phyloP scores from a whole-genome alignment of 2,329 filamentous ascomycete genomes.

The Diaporthe helianthi region DNA sequence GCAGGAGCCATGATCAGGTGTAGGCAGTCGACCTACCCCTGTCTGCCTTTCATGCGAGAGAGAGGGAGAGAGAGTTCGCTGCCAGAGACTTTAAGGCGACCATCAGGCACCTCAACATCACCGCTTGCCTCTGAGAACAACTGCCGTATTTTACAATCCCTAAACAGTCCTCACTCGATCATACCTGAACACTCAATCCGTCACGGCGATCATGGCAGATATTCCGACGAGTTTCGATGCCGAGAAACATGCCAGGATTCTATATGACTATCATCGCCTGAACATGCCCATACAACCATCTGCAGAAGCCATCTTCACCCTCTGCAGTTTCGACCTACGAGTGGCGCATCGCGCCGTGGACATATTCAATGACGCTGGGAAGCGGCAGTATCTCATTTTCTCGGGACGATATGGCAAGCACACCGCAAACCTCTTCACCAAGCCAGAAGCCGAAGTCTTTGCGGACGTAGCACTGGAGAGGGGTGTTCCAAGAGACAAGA shows the following conservation, averaged over 20 bases:
- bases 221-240: neutral
- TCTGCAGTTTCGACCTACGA: slow-evolving; percentile 15
- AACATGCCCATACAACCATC: neutral
- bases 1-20: neutral
- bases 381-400: neutral
- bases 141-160: neutral
- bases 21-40: no score
- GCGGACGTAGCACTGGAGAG: neutral
- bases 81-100: neutral
- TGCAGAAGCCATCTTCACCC: neutral
- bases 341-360: slow-evolving; percentile 11
- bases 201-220: neutral
- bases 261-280: neutral
- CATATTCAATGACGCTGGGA: neutral
- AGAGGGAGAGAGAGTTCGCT: neutral
- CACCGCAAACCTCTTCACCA: neutral
- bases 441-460: neutral
- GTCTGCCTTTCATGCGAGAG: no score
- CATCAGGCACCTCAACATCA: neutral
- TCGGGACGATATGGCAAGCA: neutral
- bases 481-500: neutral
- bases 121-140: neutral
- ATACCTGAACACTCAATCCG: neutral
- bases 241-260: neutral
- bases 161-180: neutral